A percentile compares a stretch with the other conserved stretches of the same genome.
Conservation (phyloP, 75 land plant genomes). For the Picea glauca region DNA sequence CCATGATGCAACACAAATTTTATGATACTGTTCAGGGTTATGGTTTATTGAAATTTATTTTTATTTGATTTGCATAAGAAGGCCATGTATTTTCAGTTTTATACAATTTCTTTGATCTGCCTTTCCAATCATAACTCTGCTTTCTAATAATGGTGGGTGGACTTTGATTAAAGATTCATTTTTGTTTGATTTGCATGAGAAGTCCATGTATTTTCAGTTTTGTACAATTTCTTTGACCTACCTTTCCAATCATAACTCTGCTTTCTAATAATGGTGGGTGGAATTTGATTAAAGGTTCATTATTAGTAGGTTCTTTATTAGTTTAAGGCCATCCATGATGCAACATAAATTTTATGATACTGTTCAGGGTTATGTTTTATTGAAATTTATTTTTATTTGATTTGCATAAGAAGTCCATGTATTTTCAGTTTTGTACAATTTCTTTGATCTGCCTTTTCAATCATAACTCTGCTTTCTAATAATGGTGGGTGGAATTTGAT, state of each 20-base stretch:
- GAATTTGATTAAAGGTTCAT: neutral
- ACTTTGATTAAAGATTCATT: neutral
- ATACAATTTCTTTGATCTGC: neutral
- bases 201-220: neutral
- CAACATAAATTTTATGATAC: neutral
- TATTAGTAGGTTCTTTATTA: too few species aligned
- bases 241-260: neutral
- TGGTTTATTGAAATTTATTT: neutral
- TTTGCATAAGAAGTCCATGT: neutral
- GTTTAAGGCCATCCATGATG: too few species aligned
- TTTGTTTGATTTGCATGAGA: neutral
- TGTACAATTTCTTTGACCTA: neutral
- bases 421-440: neutral
- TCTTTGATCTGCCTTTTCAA: neutral
- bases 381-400: neutral
- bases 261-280: neutral
- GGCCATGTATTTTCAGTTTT: neutral
- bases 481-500: neutral
- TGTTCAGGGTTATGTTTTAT: neutral
- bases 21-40: neutral
- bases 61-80: neutral
- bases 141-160: neutral
- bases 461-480: neutral
- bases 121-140: neutral
- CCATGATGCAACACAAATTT: neutral